A percentile compares a stretch with the other conserved stretches of the same genome.
These are phyloP conservation scores for Didymella pomorum DNA, from an alignment of 2,329 filamentous ascomycete genomes.

Conservation along the genomic window DNA sequence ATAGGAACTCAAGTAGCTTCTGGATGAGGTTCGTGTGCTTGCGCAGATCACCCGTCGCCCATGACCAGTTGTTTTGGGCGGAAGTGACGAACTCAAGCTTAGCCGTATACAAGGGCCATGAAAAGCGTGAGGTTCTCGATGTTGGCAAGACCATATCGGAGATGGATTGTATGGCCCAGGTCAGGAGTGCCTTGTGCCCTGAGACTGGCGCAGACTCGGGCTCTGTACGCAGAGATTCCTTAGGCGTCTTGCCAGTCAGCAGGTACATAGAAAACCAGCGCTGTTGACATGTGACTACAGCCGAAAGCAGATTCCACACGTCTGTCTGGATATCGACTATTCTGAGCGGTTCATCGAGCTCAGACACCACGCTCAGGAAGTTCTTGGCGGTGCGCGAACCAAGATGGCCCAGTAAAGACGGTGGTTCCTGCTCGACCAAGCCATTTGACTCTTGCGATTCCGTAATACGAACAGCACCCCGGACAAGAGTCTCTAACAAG, in stretches of 20 bases:
- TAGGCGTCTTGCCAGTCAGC: constrained; percentile 84
- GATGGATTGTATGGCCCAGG: constrained; percentile 75
- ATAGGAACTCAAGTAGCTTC: constrained; percentile 74
- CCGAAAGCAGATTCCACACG: constrained; percentile 86
- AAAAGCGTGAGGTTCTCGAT: constrained; percentile 49
- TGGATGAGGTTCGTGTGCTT: constrained; percentile 77
- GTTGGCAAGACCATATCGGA: constrained; percentile 70
- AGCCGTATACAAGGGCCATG: constrained; percentile 67
- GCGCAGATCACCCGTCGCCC: constrained; percentile 83
- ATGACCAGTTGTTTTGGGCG: constrained; percentile 94
- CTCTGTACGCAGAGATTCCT: constrained; percentile 70
- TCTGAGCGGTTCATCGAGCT: constrained; percentile 77
- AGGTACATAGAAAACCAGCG: constrained; percentile 96
- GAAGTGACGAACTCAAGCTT: constrained; percentile 87
- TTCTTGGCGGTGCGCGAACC: constrained; percentile 82
- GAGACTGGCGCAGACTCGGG: constrained; percentile 53
- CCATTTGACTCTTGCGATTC: constrained; percentile 39
- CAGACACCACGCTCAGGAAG: constrained; percentile 80
- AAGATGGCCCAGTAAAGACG: constrained; percentile 91
- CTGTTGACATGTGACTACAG: constrained; percentile 86
- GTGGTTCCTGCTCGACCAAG: constrained; percentile 66
- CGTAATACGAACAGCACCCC: constrained; percentile 68
- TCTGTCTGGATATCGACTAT: constrained; percentile 69
- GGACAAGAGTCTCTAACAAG: constrained; percentile 76
- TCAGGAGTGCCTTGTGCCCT: constrained; percentile 72